Base-by-base conservation (phyloP, 495 filamentous ascomycete genomes). In the Aspergillus panamensis region DNA sequence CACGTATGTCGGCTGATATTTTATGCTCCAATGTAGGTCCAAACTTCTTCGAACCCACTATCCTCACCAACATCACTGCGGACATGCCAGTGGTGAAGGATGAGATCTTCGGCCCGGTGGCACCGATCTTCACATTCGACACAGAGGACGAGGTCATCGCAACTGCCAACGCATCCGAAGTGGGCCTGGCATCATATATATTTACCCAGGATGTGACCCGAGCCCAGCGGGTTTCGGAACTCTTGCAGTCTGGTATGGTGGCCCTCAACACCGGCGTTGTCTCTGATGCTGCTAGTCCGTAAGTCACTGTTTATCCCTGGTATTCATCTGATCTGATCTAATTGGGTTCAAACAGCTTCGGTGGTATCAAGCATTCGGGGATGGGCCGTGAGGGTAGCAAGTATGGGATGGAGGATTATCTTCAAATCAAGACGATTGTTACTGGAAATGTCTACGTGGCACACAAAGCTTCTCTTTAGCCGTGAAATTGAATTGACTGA, bases 41-140 rank as follows among this genome's bases (percentile, higher is more conserved):
- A 82, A 19, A 77, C 85, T 86, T 80, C 73, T 76, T 73, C 54
- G 70, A 74, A 57, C 83, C 71, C 51, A 84, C 72, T 16, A 71
- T 78, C 60, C 77, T 73, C 66, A 77, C 64, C 33, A 61, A 77
- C 66, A 79, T 77, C 51, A 67, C 57, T 6, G 29, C 57, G 57
- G 77, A 80, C 58, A 80, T 76, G 81, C 73, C 68, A 60, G 75
- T 71, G 33, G 75, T 71, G 47, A 66, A 73, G 53, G 82, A 85
- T 49, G 82, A 85, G 62, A 80, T 80, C 14, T 85, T 85, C 49
- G 81, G 80, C 14, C 82, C 81, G 8, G 76, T 85, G 1, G 77
- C 75, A 1, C 71, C 70, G 3, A 71, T 85, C 19, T 75, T 77
- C 56, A 72, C 66, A 20, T 84, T 83, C 60, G 67, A 70, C 9